Percentiles rank a stretch among this genome's conserved stretches.
These are phyloP conservation scores for Zygosaccharomyces rouxii DNA, from an alignment of 805 yeast genomes.

Conservation along the genomic window DNA sequence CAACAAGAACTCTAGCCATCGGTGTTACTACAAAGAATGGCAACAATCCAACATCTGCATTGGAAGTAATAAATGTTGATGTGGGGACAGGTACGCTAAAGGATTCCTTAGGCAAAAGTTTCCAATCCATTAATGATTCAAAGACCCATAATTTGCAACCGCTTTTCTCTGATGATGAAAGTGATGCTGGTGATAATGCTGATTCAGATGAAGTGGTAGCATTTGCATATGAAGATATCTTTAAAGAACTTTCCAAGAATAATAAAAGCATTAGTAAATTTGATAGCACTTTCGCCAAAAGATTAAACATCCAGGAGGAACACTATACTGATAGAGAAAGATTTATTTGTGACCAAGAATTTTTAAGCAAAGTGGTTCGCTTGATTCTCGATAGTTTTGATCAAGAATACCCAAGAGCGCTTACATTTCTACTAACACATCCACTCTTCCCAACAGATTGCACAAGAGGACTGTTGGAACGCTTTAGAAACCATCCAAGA, in stretches of 20 bases:
- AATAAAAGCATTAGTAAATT: slow-evolving; percentile 26
- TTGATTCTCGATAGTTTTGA: slow-evolving; percentile 38
- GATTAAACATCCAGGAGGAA: slow-evolving; percentile 37
- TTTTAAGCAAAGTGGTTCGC: slow-evolving; percentile 45
- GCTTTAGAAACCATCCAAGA: slow-evolving; percentile 52
- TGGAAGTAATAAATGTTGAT: slow-evolving; percentile 41
- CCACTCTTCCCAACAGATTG: slow-evolving; percentile 71
- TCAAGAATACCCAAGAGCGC: slow-evolving; percentile 48
- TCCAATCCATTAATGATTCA: slow-evolving; percentile 12
- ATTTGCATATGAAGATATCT: slow-evolving; percentile 25
- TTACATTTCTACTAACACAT: slow-evolving; percentile 77
- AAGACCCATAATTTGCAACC: slow-evolving; percentile 24
- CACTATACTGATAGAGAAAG: slow-evolving; percentile 65
- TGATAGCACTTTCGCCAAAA: slow-evolving; percentile 32
- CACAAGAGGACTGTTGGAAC: slow-evolving; percentile 51
- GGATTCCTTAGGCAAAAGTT: slow-evolving; percentile 66
- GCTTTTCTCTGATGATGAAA: slow-evolving; percentile 18
- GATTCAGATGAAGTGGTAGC: slow-evolving; percentile 11
- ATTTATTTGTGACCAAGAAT: slow-evolving; percentile 50
- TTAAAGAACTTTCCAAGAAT: slow-evolving; percentile 24
- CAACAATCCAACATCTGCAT: slow-evolving; percentile 25
- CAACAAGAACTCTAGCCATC: slow-evolving; percentile 27
- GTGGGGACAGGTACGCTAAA: slow-evolving; percentile 65
- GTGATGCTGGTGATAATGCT: slow-evolving; percentile 5
- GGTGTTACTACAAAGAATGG: slow-evolving; percentile 32